A percentile compares a stretch with the other conserved stretches of the same genome.
Conservation (phyloP, 1,284 basidiomycete genomes). For the Leccinum fallax region DNA sequence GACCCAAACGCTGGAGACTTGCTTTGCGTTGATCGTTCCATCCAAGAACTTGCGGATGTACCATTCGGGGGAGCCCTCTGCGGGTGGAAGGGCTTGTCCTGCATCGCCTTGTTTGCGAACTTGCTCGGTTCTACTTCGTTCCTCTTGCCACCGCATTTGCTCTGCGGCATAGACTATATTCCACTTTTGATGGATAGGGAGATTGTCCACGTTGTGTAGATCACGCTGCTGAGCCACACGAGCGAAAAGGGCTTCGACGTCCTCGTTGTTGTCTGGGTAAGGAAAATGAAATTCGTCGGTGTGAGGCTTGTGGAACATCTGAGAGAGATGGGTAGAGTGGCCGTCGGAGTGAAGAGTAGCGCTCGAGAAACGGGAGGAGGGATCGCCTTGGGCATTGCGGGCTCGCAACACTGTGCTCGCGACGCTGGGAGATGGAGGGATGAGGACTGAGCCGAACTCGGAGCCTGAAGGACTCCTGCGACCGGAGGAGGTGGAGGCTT, state of each 20-base stretch:
- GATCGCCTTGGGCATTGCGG: conserved; percentile 58
- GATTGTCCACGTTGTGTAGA: conserved; percentile 57
- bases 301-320: conserved; percentile 54
- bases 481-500: conserved; percentile 49
- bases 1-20: conserved; percentile 77
- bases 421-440: conserved; percentile 38
- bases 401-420: conserved; percentile 45
- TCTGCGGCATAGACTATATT: conserved; percentile 86
- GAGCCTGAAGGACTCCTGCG: conserved; percentile 45
- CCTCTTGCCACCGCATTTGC: conserved; percentile 78
- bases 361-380: conserved; percentile 63
- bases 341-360: conserved; percentile 51
- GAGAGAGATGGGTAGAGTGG: conserved; percentile 57
- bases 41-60: conserved; percentile 91
- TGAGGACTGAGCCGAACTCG: conserved; percentile 49
- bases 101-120: conserved; percentile 59
- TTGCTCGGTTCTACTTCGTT: conserved; percentile 60
- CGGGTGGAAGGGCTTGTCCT: conserved; percentile 51
- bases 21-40: conserved; percentile 80
- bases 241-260: conserved; percentile 80
- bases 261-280: conserved; percentile 70
- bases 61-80: conserved; percentile 79
- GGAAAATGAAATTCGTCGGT: conserved; percentile 72
- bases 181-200: conserved; percentile 91
- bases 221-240: conserved; percentile 71